These are phyloP conservation scores for Cucurbita pepo DNA, from an alignment of 306 rosid species.

Conservation along the genomic window DNA sequence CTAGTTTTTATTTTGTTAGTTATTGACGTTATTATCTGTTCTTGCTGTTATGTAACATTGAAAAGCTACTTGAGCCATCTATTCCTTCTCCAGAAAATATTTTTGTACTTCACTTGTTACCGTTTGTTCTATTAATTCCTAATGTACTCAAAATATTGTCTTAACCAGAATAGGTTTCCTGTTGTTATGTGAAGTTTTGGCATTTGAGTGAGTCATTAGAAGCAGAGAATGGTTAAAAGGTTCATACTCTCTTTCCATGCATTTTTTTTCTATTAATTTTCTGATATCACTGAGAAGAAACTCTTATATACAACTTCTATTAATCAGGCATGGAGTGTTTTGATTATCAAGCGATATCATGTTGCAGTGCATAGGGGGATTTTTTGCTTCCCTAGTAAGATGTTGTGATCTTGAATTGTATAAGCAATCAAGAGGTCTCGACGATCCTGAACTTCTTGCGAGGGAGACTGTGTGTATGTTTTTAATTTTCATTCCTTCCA, in stretches of 20 bases:
- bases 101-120: neutral
- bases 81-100: neutral
- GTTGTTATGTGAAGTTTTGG: neutral
- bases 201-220: neutral
- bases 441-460: slow-evolving; percentile 77
- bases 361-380: slow-evolving; percentile 57
- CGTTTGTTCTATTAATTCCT: neutral
- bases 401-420: slow-evolving; percentile 68
- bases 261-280: neutral
- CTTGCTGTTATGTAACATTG: neutral
- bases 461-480: slow-evolving; percentile 90
- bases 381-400: slow-evolving; percentile 45
- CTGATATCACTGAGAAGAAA: neutral
- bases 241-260: neutral
- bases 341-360: slow-evolving; percentile 9
- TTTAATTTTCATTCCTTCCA: slow-evolving; percentile 1
- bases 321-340: slow-evolving; percentile 5
- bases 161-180: neutral
- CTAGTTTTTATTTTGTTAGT: neutral
- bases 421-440: slow-evolving; percentile 68
- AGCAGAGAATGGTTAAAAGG: slow-evolving; percentile 7
- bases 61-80: neutral
- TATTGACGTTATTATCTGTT: neutral
- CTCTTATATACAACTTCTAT: neutral
- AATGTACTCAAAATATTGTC: neutral